Conservation (phyloP, 805 yeast species). For the Ogataea degrootiae region DNA sequence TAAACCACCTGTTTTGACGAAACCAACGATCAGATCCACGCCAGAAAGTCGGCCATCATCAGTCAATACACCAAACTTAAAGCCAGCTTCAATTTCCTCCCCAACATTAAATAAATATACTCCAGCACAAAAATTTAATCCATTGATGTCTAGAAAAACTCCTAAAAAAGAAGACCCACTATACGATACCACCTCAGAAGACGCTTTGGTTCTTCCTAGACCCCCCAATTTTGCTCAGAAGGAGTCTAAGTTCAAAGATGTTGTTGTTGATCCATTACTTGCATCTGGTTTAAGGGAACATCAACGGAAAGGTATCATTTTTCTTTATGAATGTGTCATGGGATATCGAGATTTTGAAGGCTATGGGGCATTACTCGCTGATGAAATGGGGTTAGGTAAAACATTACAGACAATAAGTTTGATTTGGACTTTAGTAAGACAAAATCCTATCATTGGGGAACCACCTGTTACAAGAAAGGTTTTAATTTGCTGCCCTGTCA, state of each 20-base stretch:
- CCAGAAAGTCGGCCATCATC: not conserved
- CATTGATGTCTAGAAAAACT: constrained; percentile 7
- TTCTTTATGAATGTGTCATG: constrained; percentile 78
- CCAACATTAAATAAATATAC: not conserved
- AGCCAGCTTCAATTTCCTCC: not conserved
- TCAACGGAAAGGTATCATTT: constrained; percentile 78
- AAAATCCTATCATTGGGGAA: constrained; percentile 43
- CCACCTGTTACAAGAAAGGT: constrained; percentile 48
- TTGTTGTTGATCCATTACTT: constrained; percentile 57
- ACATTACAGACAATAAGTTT: constrained; percentile 81
- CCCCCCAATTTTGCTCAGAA: constrained; percentile 6
- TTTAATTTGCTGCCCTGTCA: constrained; percentile 86
- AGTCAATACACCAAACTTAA: too few species aligned
- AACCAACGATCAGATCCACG: not conserved
- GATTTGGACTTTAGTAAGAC: constrained; percentile 77
- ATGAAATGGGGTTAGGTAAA: constrained; percentile 96
- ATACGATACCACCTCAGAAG: constrained; percentile 32
- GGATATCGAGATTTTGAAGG: constrained; percentile 51
- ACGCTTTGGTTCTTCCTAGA: constrained; percentile 34
- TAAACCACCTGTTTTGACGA: not conserved
- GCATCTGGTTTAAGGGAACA: constrained; percentile 65
- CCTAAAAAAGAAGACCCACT: constrained; percentile 29
- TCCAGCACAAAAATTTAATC: not conserved
- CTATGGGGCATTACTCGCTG: constrained; percentile 82
- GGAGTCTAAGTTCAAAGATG: constrained; percentile 28